phyloP scores from a whole-genome alignment of 2,329 filamentous ascomycete genomes.

The Trichothecium sympodiale region DNA sequence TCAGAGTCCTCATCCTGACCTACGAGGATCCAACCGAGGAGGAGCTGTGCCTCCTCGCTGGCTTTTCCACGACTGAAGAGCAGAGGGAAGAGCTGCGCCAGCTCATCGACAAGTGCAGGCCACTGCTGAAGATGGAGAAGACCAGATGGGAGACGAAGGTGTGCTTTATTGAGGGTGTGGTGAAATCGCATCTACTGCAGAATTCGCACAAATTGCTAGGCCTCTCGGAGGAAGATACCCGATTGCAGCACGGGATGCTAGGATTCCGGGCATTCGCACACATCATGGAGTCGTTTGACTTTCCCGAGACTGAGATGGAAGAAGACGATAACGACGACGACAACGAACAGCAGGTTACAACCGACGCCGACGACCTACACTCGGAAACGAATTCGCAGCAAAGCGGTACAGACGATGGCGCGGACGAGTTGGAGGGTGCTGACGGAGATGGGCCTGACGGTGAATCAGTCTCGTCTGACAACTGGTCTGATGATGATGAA shows the following conservation, averaged over 20 bases:
- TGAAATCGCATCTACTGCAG: constrained; percentile 27
- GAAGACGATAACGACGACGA: constrained; percentile 2
- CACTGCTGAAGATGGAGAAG: constrained; percentile 14
- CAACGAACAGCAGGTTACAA: too few species aligned
- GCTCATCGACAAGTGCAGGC: constrained; percentile 26
- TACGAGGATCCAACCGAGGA: constrained; percentile 27
- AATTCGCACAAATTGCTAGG: constrained; percentile 20
- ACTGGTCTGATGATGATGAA: constrained; percentile 9
- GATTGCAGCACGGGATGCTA: constrained; percentile 29
- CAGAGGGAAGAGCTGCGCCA: constrained; percentile 20
- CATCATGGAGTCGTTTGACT: constrained; percentile 21
- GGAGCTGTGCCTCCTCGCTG: constrained; percentile 25
- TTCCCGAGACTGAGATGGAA: constrained; percentile 6
- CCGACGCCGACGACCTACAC: too few species aligned
- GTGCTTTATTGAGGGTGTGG: constrained; percentile 10
- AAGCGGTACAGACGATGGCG: too few species aligned
- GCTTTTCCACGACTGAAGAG: constrained; percentile 17
- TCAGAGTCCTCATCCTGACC: constrained; percentile 27
- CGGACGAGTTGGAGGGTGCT: too few species aligned
- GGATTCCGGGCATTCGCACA: constrained; percentile 25
- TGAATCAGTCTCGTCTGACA: background rate
- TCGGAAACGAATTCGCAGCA: too few species aligned
- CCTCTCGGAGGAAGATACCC: constrained; percentile 24
- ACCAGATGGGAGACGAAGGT: too few species aligned
- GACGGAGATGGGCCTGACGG: too few species aligned